These are phyloP conservation scores for Spinellus fusiger DNA, from an alignment of 192 early-diverging fungal genomes.

Conservation along the genomic window DNA sequence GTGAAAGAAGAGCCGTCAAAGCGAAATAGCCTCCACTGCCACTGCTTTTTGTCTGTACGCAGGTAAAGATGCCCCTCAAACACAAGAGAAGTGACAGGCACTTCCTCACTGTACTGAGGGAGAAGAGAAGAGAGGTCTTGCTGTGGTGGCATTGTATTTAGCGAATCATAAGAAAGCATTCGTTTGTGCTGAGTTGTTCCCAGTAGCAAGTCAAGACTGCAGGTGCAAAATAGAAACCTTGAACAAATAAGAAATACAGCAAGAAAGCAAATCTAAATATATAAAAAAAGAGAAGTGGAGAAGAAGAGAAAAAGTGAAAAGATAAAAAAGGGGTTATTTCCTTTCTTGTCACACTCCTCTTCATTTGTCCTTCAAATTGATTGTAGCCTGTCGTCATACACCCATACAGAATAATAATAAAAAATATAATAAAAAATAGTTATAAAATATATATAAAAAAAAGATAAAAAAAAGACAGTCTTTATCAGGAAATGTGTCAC, in stretches of 20 bases:
- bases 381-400: not conserved
- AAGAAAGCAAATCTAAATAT: not conserved
- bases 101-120: slow-evolving; percentile 9
- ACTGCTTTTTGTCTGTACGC: slow-evolving; percentile 24
- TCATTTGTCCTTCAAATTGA: not conserved
- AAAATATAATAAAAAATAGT: too few species aligned
- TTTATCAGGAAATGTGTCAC: not conserved
- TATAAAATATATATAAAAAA: too few species aligned
- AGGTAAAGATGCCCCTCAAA: slow-evolving; percentile 33
- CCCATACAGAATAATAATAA: too few species aligned
- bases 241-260: not conserved
- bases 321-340: not conserved
- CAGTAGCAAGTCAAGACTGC: too few species aligned
- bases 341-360: too few species aligned
- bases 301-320: not conserved
- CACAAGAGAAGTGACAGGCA: slow-evolving; percentile 23
- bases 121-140: not conserved
- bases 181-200: too few species aligned
- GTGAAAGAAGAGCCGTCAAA: slow-evolving; percentile 32
- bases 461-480: not conserved
- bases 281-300: not conserved
- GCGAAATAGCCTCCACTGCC: slow-evolving; percentile 34
- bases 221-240: not conserved
- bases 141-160: not conserved
- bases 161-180: not conserved